Base-by-base conservation (phyloP, 768 basidiomycete species). In the Suillus variegatus region DNA sequence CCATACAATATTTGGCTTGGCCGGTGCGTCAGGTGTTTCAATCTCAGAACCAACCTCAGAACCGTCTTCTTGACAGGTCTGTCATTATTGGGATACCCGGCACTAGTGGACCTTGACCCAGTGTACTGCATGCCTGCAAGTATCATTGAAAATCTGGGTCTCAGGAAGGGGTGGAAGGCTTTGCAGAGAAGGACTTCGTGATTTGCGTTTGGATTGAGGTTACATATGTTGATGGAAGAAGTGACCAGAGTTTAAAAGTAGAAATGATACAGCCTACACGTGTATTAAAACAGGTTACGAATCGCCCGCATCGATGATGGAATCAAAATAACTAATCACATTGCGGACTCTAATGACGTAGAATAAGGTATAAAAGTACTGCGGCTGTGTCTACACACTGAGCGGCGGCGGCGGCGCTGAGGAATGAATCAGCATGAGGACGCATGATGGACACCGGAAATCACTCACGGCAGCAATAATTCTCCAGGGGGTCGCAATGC, bases 1-100 rank as follows among this genome's bases (percentile, higher is more conserved):
- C 77, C 97, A 99, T 72, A 99, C 97, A 0, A 76, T 84, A 12
- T 99, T 99, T 69, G 97, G 97, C 1, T 79, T 98, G 2, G 94
- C 95, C 66, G 95, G 94, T 85, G 40, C 74, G 76, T 65, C 8
- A 1, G 43, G 44, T 36, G 60, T 25, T 67, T 12, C 47, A 69
- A 35, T 35, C 32, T n/a, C n/a, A 41, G 14, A 7, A 28, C 16
- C n/a, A 20, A 51, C 38, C 18, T 36, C 20, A n/a, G 4, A 14
- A 25, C 18, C 12, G 18, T 36, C 25, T n/a, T 56, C 41, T 61
- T 2, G 10, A 41, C 67, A 91, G 95, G 95, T 1, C 83, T 99
- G 36, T 95, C 94, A 0, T 80, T 98, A 18, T 82, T 98, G 14
- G 94, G 94, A 20, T 96, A 95, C 71, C 91, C 93, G 0, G 90